Conservation (phyloP, 2,329 filamentous ascomycete genomes). For the Blastomyces parvus region DNA sequence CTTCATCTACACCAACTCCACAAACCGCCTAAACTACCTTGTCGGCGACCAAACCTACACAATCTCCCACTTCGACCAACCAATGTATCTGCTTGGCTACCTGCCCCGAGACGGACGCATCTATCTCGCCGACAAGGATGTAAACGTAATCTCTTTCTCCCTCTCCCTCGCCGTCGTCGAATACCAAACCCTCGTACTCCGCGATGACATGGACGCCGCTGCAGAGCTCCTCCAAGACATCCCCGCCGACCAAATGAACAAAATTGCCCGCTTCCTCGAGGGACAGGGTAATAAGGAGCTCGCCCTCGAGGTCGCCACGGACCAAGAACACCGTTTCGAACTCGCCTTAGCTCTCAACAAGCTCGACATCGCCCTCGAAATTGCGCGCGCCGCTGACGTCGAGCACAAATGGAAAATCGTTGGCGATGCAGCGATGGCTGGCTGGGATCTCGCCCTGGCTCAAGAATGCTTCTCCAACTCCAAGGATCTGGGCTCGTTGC, state of each 20-base stretch:
- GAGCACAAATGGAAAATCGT: slow-evolving; percentile 99
- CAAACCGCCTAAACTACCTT: slow-evolving; percentile 93
- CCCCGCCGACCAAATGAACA: slow-evolving; percentile 89
- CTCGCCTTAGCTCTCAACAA: slow-evolving; percentile 74
- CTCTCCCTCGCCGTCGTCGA: slow-evolving; percentile 89
- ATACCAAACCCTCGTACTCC: slow-evolving; percentile 91
- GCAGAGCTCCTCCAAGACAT: slow-evolving; percentile 76
- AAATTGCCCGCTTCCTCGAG: slow-evolving; percentile 94
- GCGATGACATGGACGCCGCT: slow-evolving; percentile 85
- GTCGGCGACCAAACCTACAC: slow-evolving; percentile 98
- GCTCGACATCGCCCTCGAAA: slow-evolving; percentile 72
- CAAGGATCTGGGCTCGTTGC: slow-evolving; percentile 78
- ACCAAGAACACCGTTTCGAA: slow-evolving; percentile 94
- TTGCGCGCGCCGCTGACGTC: slow-evolving; percentile 71
- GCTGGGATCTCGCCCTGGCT: slow-evolving; percentile 79
- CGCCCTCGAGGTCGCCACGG: slow-evolving; percentile 86
- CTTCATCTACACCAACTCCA: slow-evolving; percentile 97
- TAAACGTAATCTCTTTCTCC: slow-evolving; percentile 79
- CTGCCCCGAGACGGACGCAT: slow-evolving; percentile 90
- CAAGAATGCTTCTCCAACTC: slow-evolving; percentile 89
- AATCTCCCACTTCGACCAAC: slow-evolving; percentile 89
- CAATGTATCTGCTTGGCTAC: slow-evolving; percentile 92
- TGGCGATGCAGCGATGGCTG: slow-evolving; percentile 76
- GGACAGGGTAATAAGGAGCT: slow-evolving; percentile 96
- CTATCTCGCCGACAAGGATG: slow-evolving; percentile 93